A percentile compares a stretch with the other conserved stretches of the same genome.
phyloP scores from a whole-genome alignment of 1,284 basidiomycete genomes.

The Dichomitus squalens region DNA sequence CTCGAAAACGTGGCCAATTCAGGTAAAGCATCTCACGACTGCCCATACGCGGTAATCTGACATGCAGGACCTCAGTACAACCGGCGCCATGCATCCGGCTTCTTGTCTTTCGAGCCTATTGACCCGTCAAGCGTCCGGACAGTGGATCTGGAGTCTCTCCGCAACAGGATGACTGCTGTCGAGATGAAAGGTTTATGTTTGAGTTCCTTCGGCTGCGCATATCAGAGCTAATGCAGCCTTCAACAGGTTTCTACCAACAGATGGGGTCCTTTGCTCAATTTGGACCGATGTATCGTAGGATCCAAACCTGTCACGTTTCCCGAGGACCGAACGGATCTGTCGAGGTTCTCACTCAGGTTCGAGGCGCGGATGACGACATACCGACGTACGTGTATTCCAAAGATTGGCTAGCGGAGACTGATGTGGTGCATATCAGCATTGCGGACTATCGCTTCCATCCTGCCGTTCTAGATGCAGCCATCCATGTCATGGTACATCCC shows the following conservation, averaged over 20 bases:
- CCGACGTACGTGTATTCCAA: constrained; percentile 17
- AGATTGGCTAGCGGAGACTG: background rate
- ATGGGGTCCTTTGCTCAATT: constrained; percentile 17
- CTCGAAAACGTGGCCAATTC: constrained; percentile 7
- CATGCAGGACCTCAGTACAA: constrained; percentile 16
- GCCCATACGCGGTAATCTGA: too few species aligned
- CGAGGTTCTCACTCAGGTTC: constrained; percentile 10
- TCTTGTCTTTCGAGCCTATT: constrained; percentile 30
- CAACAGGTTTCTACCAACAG: constrained; percentile 5
- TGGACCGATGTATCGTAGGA: constrained; percentile 13
- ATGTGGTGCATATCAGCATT: constrained; percentile 5
- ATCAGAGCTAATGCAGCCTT: too few species aligned
- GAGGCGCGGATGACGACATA: constrained; percentile 5
- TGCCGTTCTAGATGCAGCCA: constrained; percentile 38
- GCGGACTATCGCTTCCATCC: constrained; percentile 35
- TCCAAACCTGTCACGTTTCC: constrained; percentile 4
- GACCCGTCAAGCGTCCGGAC: background rate
- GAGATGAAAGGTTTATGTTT: constrained; percentile 17
- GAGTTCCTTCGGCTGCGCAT: too few species aligned
- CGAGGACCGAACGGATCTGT: constrained; percentile 2
- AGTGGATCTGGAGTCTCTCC: constrained; percentile 25
- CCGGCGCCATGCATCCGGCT: constrained; percentile 37
- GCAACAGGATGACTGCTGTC: constrained; percentile 8
- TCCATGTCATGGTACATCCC: constrained; percentile 34
- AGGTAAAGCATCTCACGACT: too few species aligned